These are phyloP conservation scores for Colletotrichum sp. DNA, from an alignment of 2,329 filamentous ascomycete genomes.

Conservation along the genomic window DNA sequence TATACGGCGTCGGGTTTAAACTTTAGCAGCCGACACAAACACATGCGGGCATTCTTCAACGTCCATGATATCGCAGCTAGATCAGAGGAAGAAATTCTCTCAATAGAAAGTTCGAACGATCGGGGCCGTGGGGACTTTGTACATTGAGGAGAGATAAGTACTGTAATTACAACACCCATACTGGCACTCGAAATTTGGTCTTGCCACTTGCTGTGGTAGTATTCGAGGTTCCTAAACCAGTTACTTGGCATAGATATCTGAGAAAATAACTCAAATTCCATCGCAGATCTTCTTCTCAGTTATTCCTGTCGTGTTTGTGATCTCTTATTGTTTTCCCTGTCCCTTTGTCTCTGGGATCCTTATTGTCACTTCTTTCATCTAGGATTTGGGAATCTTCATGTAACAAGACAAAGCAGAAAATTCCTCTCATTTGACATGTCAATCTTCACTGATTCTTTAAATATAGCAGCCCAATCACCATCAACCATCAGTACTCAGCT, in stretches of 20 bases:
- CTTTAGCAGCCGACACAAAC: neutral
- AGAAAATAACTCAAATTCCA: neutral
- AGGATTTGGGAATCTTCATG: fast-evolving
- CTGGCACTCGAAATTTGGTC: neutral
- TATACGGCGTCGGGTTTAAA: too few relatives aligned
- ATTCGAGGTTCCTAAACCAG: neutral
- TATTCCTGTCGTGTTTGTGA: neutral
- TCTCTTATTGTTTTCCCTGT: neutral
- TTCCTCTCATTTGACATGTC: neutral
- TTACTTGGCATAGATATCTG: neutral
- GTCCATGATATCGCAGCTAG: fast-evolving
- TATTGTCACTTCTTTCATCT: neutral
- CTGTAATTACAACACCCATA: neutral
- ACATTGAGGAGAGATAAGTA: neutral
- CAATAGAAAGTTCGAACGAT: neutral
- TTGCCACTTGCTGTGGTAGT: neutral
- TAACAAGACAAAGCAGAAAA: neutral
- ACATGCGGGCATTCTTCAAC: neutral
- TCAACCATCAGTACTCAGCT: neutral
- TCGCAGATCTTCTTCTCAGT: neutral
- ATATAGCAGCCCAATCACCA: neutral
- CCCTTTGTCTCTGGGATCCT: neutral
- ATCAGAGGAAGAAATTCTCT: neutral
- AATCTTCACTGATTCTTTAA: neutral
- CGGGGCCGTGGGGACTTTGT: neutral